Conservation (phyloP, 495 filamentous ascomycete genomes). For the Glutinoglossum americanum region DNA sequence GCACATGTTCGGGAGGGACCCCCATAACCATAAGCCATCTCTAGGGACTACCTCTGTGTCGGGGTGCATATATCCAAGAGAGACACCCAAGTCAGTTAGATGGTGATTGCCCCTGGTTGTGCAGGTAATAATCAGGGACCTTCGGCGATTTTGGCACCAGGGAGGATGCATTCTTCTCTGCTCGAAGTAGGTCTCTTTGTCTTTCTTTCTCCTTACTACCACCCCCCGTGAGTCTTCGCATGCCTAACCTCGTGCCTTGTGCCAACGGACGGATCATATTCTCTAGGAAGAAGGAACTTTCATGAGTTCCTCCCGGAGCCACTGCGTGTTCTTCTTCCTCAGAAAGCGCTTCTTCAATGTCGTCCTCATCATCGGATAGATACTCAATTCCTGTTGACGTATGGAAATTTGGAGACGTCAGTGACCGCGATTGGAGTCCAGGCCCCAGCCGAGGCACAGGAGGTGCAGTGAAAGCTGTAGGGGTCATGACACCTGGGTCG, state of each 20-base stretch:
- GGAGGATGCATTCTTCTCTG: slow-evolving; percentile 20
- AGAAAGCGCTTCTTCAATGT: slow-evolving; percentile 31
- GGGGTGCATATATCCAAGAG: no score
- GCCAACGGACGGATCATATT: slow-evolving; percentile 25
- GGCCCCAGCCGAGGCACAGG: slow-evolving; percentile 11
- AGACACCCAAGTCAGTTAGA: not conserved
- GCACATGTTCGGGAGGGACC: no score
- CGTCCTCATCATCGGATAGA: slow-evolving; percentile 8
- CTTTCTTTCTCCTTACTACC: slow-evolving; percentile 37
- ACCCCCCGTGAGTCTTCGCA: slow-evolving; percentile 46
- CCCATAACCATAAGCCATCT: no score
- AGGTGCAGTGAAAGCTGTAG: slow-evolving; percentile 25
- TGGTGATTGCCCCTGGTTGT: not conserved
- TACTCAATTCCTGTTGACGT: slow-evolving; percentile 2
- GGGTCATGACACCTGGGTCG: slow-evolving; percentile 41
- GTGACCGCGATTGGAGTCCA: not conserved
- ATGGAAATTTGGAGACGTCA: not conserved
- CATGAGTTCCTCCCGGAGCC: slow-evolving; percentile 22
- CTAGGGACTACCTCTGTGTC: no score
- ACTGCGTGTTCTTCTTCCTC: slow-evolving; percentile 29
- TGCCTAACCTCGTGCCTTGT: slow-evolving; percentile 32
- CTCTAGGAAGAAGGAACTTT: slow-evolving; percentile 40
- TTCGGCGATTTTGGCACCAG: slow-evolving; percentile 1
- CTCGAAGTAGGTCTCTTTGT: slow-evolving; percentile 33
- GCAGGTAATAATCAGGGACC: slow-evolving; percentile 3